A percentile compares a stretch with the other conserved stretches of the same genome.
Conservation (phyloP, 169 alveolate species). For the Ichthyophthirius multifiliis region DNA sequence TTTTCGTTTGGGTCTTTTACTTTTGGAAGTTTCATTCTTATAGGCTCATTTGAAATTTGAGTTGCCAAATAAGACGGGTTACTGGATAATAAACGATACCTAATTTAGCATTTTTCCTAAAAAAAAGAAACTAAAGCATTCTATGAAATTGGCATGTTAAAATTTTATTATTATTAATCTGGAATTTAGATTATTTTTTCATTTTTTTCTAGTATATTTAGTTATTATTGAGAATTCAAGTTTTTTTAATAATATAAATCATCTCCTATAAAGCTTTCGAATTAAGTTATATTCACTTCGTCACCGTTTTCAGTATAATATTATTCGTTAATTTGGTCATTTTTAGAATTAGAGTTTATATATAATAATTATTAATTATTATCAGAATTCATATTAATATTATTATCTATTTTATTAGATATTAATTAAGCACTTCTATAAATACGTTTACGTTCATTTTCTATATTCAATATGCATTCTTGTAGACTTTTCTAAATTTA, state of each 20-base stretch:
- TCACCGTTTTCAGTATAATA: not conserved
- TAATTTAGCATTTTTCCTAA: not conserved
- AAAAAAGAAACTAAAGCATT: not conserved
- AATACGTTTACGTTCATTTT: not conserved
- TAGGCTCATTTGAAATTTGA: conserved; percentile 25
- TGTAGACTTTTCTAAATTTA: not conserved
- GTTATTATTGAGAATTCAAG: not conserved
- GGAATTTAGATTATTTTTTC: not conserved
- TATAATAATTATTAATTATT: not conserved
- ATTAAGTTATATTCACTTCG: not conserved
- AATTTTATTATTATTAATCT: too few species aligned
- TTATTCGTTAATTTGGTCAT: not conserved
- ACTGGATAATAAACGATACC: not conserved
- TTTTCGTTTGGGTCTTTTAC: conserved; percentile 52
- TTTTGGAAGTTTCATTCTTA: conserved; percentile 45
- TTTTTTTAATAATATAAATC: not conserved
- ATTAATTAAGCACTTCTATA: not conserved
- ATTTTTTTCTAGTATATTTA: not conserved
- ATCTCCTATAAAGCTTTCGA: not conserved
- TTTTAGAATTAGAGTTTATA: too few species aligned
- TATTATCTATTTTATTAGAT: not conserved
- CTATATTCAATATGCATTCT: not conserved
- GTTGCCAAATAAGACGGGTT: conserved; percentile 16
- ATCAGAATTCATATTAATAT: not conserved
- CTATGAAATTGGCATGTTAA: too few species aligned